Evolutionary conservation across 768 basidiomycete species (phyloP), one percentile per base, ranked within the genome.

Genomic region (Mycena polygramma): DNA sequence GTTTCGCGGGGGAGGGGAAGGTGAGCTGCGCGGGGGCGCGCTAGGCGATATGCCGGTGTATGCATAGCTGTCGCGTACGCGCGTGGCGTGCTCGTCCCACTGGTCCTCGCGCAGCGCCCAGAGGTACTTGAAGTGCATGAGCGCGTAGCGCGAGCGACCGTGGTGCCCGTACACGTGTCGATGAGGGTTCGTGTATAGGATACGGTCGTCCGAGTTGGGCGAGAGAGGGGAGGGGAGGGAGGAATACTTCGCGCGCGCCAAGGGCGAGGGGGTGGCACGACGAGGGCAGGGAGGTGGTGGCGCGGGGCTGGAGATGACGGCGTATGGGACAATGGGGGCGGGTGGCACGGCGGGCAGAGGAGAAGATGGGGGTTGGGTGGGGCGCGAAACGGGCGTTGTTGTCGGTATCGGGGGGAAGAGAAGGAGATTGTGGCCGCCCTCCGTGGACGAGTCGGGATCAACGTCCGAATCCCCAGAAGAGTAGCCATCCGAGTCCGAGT

Each of bases 61-160:
- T 48, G 81, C 79, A n/a, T 73, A 67, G 19, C 70, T 43, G 24
- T 75, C 74, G 22, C 70, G 74, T 52, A 74, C 37, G 48, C 69
- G 73, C 15, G 74, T 72, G 51, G 76, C 75, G 75, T 82, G 82
- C 48, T 81, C 83, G 30, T 80, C 78, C 86, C 86, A 89, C 59
- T 85, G 83, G 57, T 87, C 87, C 66, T 87, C 85, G 22, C 90
- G 87, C 8, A 83, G 76, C 45, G 82, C 80, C 92, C 92, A 93
- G 72, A 93, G 85, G 77, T 80, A 87, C 75, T 91, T 92, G 72
- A 87, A 78, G 73, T 91, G 86, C 17, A 83, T 79, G 43, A 93
- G 83, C 2, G 89, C 88, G 68, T 85, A 87, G 20, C 87, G 86
- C 15, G 91, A 92, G 71, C 89, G 84, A 2, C 92, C 92, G 74